Percentiles rank a stretch among this genome's conserved stretches.
These are phyloP conservation scores for Penicillium paradoxum DNA, from an alignment of 495 filamentous ascomycete species.

Conservation along the genomic window DNA sequence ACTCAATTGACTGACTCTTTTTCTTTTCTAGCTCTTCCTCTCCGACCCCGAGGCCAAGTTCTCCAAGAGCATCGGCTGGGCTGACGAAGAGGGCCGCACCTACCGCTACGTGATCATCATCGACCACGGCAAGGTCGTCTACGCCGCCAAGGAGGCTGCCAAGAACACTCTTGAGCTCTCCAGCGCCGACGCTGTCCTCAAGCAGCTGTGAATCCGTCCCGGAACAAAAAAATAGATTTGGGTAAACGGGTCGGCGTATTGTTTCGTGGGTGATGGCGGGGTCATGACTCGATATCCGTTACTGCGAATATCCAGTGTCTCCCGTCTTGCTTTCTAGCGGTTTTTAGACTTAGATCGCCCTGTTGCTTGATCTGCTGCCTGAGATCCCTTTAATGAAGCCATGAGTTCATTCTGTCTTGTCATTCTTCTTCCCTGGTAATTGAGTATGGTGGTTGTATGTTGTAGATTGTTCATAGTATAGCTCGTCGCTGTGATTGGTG, in stretches of 20 bases:
- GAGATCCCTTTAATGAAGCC: slow-evolving; percentile 29
- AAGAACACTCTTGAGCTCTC: slow-evolving; percentile 59
- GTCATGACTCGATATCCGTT: background rate
- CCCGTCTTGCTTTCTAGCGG: background rate
- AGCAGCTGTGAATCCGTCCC: slow-evolving; percentile 24
- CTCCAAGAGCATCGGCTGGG: slow-evolving; percentile 81
- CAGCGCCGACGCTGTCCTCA: slow-evolving; percentile 23
- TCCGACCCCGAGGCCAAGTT: slow-evolving; percentile 73
- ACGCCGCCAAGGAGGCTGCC: slow-evolving; percentile 74
- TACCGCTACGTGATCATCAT: slow-evolving; percentile 79
- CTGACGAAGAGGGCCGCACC: slow-evolving; percentile 64
- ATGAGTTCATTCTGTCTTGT: slow-evolving; percentile 15
- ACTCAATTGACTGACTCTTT: slow-evolving; percentile 3
- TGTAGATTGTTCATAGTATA: background rate
- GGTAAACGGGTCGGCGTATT: slow-evolving; percentile 10
- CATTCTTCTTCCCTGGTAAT: background rate
- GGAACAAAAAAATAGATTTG: background rate
- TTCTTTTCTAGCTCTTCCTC: slow-evolving; percentile 68
- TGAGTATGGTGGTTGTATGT: background rate
- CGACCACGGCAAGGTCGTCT: slow-evolving; percentile 84
- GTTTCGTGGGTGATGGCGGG: slow-evolving; percentile 3
- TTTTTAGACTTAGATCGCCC: slow-evolving; percentile 12
- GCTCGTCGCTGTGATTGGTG: slow-evolving; percentile 3
- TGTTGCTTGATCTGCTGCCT: slow-evolving; percentile 12
- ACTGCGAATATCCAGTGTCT: background rate